Conservation (phyloP, 108 stramenopile genomes). For the Skeletonema menzelii region DNA sequence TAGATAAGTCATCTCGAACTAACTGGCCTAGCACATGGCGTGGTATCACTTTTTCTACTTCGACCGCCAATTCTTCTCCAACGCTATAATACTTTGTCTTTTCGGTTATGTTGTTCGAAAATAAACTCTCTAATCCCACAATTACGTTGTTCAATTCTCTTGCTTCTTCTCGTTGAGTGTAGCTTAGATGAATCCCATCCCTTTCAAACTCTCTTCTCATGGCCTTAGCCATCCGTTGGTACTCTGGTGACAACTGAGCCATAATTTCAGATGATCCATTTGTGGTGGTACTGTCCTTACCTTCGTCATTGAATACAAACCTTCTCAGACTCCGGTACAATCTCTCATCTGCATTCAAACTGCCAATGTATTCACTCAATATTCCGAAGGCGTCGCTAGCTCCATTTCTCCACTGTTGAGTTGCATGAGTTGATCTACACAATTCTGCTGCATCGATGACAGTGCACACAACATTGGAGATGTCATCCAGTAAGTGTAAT, state of each 20-base stretch:
- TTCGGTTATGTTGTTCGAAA: constrained; percentile 69
- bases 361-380: constrained; percentile 85
- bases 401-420: constrained; percentile 64
- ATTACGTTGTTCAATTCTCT: constrained; percentile 65
- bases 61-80: constrained; percentile 34
- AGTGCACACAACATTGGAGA: constrained; percentile 88
- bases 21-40: constrained; percentile 49
- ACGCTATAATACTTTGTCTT: constrained; percentile 57
- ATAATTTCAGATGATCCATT: constrained; percentile 3
- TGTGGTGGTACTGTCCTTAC: background rate
- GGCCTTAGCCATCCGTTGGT: constrained; percentile 70
- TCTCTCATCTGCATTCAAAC: constrained; percentile 78
- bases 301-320: constrained; percentile 28
- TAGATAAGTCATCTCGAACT: constrained; percentile 15
- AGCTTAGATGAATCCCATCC: constrained; percentile 90
- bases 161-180: constrained; percentile 70
- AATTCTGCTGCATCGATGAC: constrained; percentile 96
- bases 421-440: constrained; percentile 86
- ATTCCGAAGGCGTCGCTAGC: constrained; percentile 78
- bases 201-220: constrained; percentile 90
- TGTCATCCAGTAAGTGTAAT: constrained; percentile 80
- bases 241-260: constrained; percentile 59
- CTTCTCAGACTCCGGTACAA: constrained; percentile 62
- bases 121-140: constrained; percentile 71
- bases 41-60: constrained; percentile 63